Percentiles rank a stretch among this genome's conserved stretches.
Evolutionary conservation across 306 rosid genomes (phyloP).

Genomic region (Chamaecrista fasciculata): DNA sequence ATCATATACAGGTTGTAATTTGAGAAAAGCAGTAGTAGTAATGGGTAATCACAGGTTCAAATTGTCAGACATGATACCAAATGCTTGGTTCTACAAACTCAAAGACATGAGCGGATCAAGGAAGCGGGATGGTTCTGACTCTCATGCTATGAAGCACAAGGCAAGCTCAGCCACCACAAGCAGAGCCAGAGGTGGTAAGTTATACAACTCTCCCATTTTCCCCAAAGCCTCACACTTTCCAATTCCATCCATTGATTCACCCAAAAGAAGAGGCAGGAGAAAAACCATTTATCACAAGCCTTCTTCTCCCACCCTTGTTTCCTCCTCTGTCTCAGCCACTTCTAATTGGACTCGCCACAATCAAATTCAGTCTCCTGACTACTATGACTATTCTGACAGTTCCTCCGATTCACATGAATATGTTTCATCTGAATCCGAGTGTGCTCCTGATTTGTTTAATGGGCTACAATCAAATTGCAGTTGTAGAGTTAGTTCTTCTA

Average conservation of each 20-base stretch:
- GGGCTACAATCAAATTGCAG: slow-evolving; percentile 48
- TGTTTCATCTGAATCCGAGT: slow-evolving; percentile 56
- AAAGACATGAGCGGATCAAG: slow-evolving; percentile 77
- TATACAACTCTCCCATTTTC: slow-evolving; percentile 43
- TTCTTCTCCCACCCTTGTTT: slow-evolving; percentile 55
- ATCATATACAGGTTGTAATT: not conserved
- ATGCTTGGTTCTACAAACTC: slow-evolving; percentile 97
- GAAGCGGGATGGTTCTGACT: slow-evolving; percentile 42
- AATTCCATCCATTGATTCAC: slow-evolving; percentile 57
- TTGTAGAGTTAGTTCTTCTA: slow-evolving; percentile 69
- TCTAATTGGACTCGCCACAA: slow-evolving; percentile 29
- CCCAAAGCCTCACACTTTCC: slow-evolving; percentile 37
- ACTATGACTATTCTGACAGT: slow-evolving; percentile 53
- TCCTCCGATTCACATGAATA: slow-evolving; percentile 49
- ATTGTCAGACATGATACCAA: slow-evolving; percentile 89
- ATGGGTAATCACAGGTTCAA: slow-evolving; percentile 88
- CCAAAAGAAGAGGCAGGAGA: slow-evolving; percentile 58
- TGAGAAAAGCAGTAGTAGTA: not conserved
- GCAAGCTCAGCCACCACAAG: slow-evolving; percentile 35
- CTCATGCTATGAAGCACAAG: slow-evolving; percentile 51
- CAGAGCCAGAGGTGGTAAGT: slow-evolving; percentile 35
- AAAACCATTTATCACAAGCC: slow-evolving; percentile 76
- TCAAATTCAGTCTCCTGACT: slow-evolving; percentile 47
- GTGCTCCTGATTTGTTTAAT: slow-evolving; percentile 47
- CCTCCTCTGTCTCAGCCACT: slow-evolving; percentile 35